Evolutionary conservation across 352 stramenopile genomes (phyloP).

Genomic region (Phytophthora nicotianae): DNA sequence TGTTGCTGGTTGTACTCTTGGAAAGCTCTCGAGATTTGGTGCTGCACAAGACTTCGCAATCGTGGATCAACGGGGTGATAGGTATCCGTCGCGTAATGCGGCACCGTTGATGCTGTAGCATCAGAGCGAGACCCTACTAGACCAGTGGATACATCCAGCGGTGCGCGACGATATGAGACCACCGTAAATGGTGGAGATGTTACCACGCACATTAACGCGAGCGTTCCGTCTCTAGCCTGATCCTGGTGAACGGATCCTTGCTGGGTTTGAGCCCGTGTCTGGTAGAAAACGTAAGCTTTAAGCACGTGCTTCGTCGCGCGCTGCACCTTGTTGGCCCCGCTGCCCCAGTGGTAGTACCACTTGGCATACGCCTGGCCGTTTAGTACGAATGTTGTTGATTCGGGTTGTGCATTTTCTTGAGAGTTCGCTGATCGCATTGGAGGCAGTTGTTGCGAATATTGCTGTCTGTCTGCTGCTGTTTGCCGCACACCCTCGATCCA

Average conservation of each 20-base stretch:
- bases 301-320: constrained; percentile 63
- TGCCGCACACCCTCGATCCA: constrained; percentile 57
- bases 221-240: neutral
- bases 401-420: neutral
- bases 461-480: constrained; percentile 15
- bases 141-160: constrained; percentile 12
- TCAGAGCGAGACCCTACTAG: constrained; percentile 1
- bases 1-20: constrained; percentile 38
- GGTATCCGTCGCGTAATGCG: constrained; percentile 27
- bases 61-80: constrained; percentile 20
- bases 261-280: constrained; percentile 4
- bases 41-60: constrained; percentile 38
- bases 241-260: constrained; percentile 1
- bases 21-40: constrained; percentile 47
- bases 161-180: constrained; percentile 47
- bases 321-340: constrained; percentile 61
- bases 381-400: constrained; percentile 36
- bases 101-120: constrained; percentile 11
- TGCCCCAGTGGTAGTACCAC: constrained; percentile 77
- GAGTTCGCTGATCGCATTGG: constrained; percentile 1
- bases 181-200: constrained; percentile 48
- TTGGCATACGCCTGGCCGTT: constrained; percentile 53
- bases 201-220: constrained; percentile 44
- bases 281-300: constrained; percentile 57
- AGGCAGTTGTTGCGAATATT: constrained; percentile 23